A percentile compares a stretch with the other conserved stretches of the same genome.
These are phyloP conservation scores for Phytophthora sp. DNA, from an alignment of 352 stramenopile species.

Conservation along the genomic window DNA sequence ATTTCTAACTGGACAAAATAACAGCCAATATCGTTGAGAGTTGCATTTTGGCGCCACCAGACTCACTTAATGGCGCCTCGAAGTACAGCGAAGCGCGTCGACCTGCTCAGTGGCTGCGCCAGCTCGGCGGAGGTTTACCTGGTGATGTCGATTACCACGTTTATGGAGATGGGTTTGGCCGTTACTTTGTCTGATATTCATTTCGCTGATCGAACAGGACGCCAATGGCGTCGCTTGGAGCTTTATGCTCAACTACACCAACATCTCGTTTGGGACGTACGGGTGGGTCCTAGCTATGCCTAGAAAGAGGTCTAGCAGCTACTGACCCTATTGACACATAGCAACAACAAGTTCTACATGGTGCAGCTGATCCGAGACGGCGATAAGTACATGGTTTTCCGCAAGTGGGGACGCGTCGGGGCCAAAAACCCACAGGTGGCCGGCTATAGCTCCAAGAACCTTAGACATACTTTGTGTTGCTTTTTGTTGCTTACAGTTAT, in stretches of 20 bases:
- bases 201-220: constrained; percentile 30
- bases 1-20: constrained; percentile 32
- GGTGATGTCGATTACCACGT: constrained; percentile 8
- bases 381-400: constrained; percentile 55
- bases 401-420: constrained; percentile 74
- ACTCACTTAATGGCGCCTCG: constrained; percentile 8
- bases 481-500: neutral
- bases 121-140: constrained; percentile 36
- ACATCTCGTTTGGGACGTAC: constrained; percentile 57
- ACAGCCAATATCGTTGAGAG: constrained; percentile 20
- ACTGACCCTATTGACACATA: constrained; percentile 18
- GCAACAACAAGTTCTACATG: constrained; percentile 86
- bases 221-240: constrained; percentile 40
- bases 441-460: no score
- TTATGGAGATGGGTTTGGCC: neutral
- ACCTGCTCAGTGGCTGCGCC: constrained; percentile 41
- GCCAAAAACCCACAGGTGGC: constrained; percentile 65
- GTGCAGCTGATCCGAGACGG: constrained; percentile 66
- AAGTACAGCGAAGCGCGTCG: constrained; percentile 25
- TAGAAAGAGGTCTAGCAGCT: neutral
- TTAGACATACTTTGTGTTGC: neutral
- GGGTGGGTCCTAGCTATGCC: constrained; percentile 31
- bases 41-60: constrained; percentile 17
- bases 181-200: constrained; percentile 1
- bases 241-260: constrained; percentile 60